Base-by-base conservation (phyloP, 2,329 filamentous ascomycete species). In the Aureobasidium sp. region DNA sequence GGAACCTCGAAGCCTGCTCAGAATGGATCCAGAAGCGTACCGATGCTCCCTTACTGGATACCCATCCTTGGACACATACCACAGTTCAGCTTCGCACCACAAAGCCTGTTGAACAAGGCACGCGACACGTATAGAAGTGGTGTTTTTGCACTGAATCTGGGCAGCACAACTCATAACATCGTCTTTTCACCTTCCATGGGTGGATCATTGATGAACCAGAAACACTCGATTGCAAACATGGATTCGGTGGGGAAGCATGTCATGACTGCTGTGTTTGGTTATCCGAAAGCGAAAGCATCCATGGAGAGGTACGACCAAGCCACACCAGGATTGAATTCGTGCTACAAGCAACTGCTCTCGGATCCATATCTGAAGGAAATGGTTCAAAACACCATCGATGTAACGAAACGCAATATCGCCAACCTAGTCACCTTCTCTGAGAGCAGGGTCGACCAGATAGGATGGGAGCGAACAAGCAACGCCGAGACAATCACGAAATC, bases 361-460 rank as follows among this genome's bases (percentile, higher is more conserved):
- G 78, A 81, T 25, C 72, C 77, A 1, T 73, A 78, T 55, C 68
- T 82, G 23, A 72, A 75, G 3, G 72, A 74, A 49, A 68, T 77
- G 62, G 69, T 78, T 1, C 65, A 69, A 4, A 61, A 64, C 15
- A 75, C 74, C 7, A 74, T 71, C 47, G 69, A 64, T 40, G 72
- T 71, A 60, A 70, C 79, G 6, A 72, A 79, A 62, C 68, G 71
- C 7, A 74, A 78, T 19, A 74, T 81, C 11, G 79, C 81, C 4
- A 79, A 82, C 57, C 69, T 88, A 35, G 77, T 86, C 40, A 83
- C 82, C 0, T 85, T 84, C 65, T 78, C 77, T 38, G 74, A 77
- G 8, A 84, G 82, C 19, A 73, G 78, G 2, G 81, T 87, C 25
- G 84, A 88, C 66, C 82, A 86, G 62, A 77, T 78, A 65, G 74